Percentiles rank a stretch among this genome's conserved stretches.
These are phyloP conservation scores for Copromyces sp. DNA, from an alignment of 495 filamentous ascomycete species.

Conservation along the genomic window DNA sequence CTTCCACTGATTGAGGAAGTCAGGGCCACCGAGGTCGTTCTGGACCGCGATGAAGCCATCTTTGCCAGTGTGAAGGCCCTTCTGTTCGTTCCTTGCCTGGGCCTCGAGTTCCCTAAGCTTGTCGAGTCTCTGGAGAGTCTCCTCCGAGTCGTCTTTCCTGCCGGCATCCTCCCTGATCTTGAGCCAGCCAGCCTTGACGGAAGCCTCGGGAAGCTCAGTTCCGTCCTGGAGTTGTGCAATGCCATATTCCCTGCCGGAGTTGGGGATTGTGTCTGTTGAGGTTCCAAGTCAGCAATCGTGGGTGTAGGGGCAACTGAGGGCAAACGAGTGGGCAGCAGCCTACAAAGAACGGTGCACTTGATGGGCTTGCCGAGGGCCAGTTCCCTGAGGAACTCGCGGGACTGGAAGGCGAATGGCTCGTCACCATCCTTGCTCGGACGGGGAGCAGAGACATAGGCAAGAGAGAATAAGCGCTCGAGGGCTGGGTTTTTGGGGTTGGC, in stretches of 20 bases:
- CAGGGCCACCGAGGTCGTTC: constrained; percentile 65
- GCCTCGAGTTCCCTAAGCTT: constrained; percentile 67
- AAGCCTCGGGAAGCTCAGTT: constrained; percentile 64
- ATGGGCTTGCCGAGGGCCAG: constrained; percentile 77
- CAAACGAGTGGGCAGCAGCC: not conserved
- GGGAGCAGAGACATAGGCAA: constrained; percentile 86
- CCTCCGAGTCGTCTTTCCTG: constrained; percentile 72
- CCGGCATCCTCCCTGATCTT: constrained; percentile 89
- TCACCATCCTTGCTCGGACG: constrained; percentile 81
- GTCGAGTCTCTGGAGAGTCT: constrained; percentile 57
- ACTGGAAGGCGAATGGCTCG: constrained; percentile 84
- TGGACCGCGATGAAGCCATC: constrained; percentile 57
- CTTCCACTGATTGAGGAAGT: constrained; percentile 71
- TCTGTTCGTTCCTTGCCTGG: constrained; percentile 64
- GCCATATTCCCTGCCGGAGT: constrained; percentile 82
- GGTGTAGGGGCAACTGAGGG: not conserved
- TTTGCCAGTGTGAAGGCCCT: constrained; percentile 62
- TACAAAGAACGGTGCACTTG: constrained; percentile 62
- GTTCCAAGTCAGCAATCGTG: constrained; percentile 17
- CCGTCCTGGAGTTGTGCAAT: constrained; percentile 61
- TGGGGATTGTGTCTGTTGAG: constrained; percentile 57
- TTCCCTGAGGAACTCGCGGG: constrained; percentile 81
- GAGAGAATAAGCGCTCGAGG: constrained; percentile 70
- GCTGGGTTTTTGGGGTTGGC: constrained; percentile 62
- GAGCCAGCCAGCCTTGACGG: constrained; percentile 77